These are phyloP conservation scores for Erigeron philadelphicus DNA, from an alignment of 140 eudicot genomes.

Conservation along the genomic window DNA sequence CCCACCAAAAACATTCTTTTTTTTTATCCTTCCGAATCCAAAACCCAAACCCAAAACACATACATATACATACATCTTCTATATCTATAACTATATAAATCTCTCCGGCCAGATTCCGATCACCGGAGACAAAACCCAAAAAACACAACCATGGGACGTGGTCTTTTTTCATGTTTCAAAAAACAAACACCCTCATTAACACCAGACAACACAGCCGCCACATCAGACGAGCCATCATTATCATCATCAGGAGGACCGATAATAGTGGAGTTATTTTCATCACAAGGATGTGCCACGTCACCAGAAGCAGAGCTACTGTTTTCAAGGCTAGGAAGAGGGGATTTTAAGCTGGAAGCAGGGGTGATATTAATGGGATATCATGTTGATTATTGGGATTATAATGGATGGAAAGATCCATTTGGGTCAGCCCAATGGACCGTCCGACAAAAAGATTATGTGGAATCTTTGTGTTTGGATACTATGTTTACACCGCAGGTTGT, in stretches of 20 bases:
- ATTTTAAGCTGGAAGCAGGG: slow-evolving; percentile 41
- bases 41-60: too few species aligned
- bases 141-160: slow-evolving; percentile 39
- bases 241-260: slow-evolving; percentile 46
- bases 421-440: slow-evolving; percentile 89
- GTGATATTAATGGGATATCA: slow-evolving; percentile 71
- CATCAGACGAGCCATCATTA: slow-evolving; percentile 51
- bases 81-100: not conserved
- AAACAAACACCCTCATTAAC: slow-evolving; percentile 30
- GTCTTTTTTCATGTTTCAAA: slow-evolving; percentile 57
- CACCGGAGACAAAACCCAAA: slow-evolving; percentile 21
- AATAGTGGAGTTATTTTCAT: slow-evolving; percentile 78
- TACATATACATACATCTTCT: not conserved
- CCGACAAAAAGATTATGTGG: slow-evolving; percentile 75
- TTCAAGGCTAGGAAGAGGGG: slow-evolving; percentile 87
- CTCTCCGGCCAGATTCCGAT: slow-evolving; percentile 13
- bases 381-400: slow-evolving; percentile 91
- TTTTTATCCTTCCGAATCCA: not conserved
- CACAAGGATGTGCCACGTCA: slow-evolving; percentile 87
- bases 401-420: slow-evolving; percentile 87
- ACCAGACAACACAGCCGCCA: slow-evolving; percentile 24
- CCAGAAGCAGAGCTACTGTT: slow-evolving; percentile 73
- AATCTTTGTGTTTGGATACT: slow-evolving; percentile 68
- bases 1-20: slow-evolving; percentile 33
- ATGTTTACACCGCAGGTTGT: slow-evolving; percentile 88